These are phyloP conservation scores for Thermomucor indicae-seudaticae DNA, from an alignment of 371 early-diverging fungal species.

Conservation along the genomic window DNA sequence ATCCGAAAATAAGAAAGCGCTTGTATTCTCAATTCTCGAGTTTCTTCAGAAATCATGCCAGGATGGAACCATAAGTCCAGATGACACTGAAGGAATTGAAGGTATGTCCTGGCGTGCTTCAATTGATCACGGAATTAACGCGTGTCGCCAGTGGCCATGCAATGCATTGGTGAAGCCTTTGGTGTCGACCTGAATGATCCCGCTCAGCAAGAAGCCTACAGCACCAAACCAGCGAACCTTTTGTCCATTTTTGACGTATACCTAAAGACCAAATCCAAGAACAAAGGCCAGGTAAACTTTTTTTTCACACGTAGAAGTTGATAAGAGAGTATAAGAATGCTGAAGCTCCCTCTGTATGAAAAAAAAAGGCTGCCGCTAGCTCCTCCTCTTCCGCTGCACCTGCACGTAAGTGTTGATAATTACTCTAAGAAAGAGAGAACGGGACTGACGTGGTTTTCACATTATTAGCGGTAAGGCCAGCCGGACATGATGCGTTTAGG, in stretches of 20 bases:
- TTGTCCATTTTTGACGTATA: slow-evolving; percentile 89
- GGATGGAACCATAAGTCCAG: slow-evolving; percentile 73
- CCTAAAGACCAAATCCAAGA: slow-evolving; percentile 73
- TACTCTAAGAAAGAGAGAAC: neutral
- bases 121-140: neutral
- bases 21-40: slow-evolving; percentile 88
- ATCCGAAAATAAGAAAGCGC: slow-evolving; percentile 67
- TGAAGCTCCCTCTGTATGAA: no score
- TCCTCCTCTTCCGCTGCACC: slow-evolving; percentile 11
- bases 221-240: slow-evolving; percentile 83
- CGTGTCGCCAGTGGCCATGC: slow-evolving; percentile 86
- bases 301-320: neutral
- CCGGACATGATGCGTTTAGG: no score
- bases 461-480: no score
- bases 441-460: no score
- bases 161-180: slow-evolving; percentile 94
- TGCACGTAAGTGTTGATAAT: slow-evolving; percentile 14
- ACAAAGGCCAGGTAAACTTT: slow-evolving; percentile 15
- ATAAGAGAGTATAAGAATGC: no score
- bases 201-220: slow-evolving; percentile 58
- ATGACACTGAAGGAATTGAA: slow-evolving; percentile 89
- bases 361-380: slow-evolving; percentile 3
- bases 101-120: slow-evolving; percentile 39
- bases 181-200: slow-evolving; percentile 76
- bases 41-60: slow-evolving; percentile 79